These are phyloP conservation scores for Linum trigynum DNA, from an alignment of 345 rosid genomes.

Conservation along the genomic window DNA sequence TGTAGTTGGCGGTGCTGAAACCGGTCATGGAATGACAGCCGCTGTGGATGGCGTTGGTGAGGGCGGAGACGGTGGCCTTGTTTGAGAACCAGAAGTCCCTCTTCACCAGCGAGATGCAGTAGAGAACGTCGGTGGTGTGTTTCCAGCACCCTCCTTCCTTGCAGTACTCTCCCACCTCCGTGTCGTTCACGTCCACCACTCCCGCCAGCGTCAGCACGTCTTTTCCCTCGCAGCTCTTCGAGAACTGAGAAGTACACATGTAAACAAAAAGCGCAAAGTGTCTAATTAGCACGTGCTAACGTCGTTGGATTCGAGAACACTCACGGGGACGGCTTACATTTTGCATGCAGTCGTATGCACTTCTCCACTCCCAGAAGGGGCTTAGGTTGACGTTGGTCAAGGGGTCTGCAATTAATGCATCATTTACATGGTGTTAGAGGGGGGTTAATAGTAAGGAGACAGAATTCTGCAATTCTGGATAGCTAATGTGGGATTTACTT, in stretches of 20 bases:
- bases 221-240: conserved; percentile 8
- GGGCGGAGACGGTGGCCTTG: conserved; percentile 9
- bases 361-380: conserved; percentile 32
- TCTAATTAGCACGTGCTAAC: neutral
- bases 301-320: neutral
- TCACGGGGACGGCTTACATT: conserved; percentile 5
- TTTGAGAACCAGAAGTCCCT: conserved; percentile 32
- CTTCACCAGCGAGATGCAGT: conserved; percentile 20
- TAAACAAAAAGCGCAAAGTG: neutral
- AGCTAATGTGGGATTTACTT: neutral
- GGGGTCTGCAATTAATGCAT: conserved; percentile 7
- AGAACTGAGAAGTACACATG: neutral
- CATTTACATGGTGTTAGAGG: too few species aligned
- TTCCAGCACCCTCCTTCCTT: conserved; percentile 12
- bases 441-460: too few species aligned
- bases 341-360: conserved; percentile 26
- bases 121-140: conserved; percentile 11
- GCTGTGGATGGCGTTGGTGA: conserved; percentile 6
- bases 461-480: neutral
- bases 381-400: conserved; percentile 19
- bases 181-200: conserved; percentile 9
- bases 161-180: conserved; percentile 19
- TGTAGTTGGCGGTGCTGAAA: neutral
- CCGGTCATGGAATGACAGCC: conserved; percentile 16
- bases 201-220: conserved; percentile 20